Percentiles rank a stretch among this genome's conserved stretches.
Evolutionary conservation across 2,329 filamentous ascomycete genomes (phyloP).

Genomic region (Colletotrichum musicola): DNA sequence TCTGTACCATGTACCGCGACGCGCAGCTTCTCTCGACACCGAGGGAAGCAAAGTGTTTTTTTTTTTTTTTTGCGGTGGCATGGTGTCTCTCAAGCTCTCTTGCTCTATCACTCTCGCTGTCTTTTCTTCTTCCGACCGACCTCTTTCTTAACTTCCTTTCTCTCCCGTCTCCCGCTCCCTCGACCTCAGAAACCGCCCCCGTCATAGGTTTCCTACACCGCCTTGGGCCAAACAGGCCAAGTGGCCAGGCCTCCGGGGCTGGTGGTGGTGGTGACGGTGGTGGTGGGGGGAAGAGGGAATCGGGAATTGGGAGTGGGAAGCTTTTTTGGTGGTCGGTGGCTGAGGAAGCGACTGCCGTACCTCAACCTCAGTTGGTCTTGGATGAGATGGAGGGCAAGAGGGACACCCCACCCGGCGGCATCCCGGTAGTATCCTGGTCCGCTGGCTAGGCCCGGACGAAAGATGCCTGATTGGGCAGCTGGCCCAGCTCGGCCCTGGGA

Average conservation of each 20-base stretch:
- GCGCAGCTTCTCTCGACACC: too few species aligned
- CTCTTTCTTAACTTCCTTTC: not conserved
- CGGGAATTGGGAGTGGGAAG: slow-evolving; percentile 31
- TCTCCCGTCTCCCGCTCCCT: not conserved
- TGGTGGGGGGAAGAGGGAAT: slow-evolving; percentile 23
- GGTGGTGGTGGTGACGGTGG: slow-evolving; percentile 3
- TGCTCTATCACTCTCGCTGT: not conserved
- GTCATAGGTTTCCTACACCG: slow-evolving; percentile 29
- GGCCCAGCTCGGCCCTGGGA: slow-evolving; percentile 55
- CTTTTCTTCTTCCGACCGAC: not conserved
- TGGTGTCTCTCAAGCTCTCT: too few species aligned
- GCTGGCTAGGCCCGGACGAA: slow-evolving; percentile 61
- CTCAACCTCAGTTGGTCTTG: slow-evolving; percentile 19
- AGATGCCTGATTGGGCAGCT: slow-evolving; percentile 64
- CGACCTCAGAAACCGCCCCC: not conserved
- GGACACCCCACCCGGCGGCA: slow-evolving; percentile 14
- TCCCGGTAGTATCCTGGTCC: slow-evolving; percentile 53
- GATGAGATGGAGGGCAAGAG: slow-evolving; percentile 23
- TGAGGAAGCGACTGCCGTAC: slow-evolving; percentile 19
- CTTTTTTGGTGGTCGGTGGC: slow-evolving; percentile 24
- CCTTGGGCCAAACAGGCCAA: slow-evolving; percentile 35
- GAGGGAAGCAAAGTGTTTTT: too few species aligned
- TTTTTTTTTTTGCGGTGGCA: too few species aligned
- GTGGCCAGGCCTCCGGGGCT: slow-evolving; percentile 1
- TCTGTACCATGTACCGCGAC: too few species aligned